Evolutionary conservation across 2,329 filamentous ascomycete genomes (phyloP), one percentile per base, ranked within the genome.

Genomic region (Botryotinia convoluta): DNA sequence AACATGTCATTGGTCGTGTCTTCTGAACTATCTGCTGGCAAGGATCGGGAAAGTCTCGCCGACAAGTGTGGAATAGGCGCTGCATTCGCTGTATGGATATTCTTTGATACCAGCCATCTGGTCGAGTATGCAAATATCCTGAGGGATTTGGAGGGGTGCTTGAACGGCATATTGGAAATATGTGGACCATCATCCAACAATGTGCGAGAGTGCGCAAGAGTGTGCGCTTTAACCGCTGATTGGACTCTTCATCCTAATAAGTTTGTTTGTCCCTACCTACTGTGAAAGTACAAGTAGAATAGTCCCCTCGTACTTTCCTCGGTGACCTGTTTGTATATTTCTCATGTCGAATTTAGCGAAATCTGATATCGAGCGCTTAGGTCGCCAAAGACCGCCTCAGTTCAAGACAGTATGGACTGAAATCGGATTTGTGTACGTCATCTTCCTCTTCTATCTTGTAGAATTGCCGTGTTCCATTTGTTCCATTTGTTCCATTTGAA

Each of bases 391-490:
- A 29, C 73, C 73, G 14, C 32, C 57, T 48, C 59, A 62, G 26
- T 74, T 74, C 65, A 64, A 60, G 32, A 74, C 71, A 42, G n/a
- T 39, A 37, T 73, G 71, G 71, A 45, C 29, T 44, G 73, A 74
- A 51, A 60, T 74, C 45, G 62, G 61, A 44, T 74, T 74, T 63
- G 71, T 73, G 59, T 74, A 51, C 35, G 71, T 69, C 14, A 42
- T 42, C 48, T 26, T 26, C 32, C 51, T 32, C 51, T 29, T 35
- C 29, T 39, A 35, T 16, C 65, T 37, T 26, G n/a, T 29, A 32
- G 9, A 29, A 57, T 69, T 32, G 35, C 64, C 39, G 37, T 69
- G 32, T 10, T 20, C 37, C 10, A 22, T 26, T 32, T 32, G 32
- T 10, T 20, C 37, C 10, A 22, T 26, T 32, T 32, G 26, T 57